Evolutionary conservation across 805 yeast genomes (phyloP).

Genomic region (Candida sonorensis): DNA sequence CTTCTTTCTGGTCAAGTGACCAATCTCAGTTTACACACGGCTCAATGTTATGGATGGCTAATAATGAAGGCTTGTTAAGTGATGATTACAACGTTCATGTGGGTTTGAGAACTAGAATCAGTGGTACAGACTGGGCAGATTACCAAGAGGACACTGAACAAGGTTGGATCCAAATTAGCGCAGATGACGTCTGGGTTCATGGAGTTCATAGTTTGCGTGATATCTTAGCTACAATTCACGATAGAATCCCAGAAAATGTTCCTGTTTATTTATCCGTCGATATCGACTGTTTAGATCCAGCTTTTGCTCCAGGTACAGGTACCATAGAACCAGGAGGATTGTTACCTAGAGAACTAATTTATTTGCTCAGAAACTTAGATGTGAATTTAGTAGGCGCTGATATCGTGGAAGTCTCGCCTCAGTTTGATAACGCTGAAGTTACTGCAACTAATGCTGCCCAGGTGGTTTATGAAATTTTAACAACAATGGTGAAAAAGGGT

Average conservation of each 20-base stretch:
- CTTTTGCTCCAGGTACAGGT: constrained; percentile 52
- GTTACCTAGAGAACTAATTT: constrained; percentile 47
- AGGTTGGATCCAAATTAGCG: constrained; percentile 61
- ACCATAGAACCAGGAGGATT: constrained; percentile 57
- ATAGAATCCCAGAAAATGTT: constrained; percentile 49
- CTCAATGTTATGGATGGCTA: constrained; percentile 80
- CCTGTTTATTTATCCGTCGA: constrained; percentile 80
- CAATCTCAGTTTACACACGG: constrained; percentile 68
- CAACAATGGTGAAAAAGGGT: constrained; percentile 63
- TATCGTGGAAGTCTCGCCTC: constrained; percentile 56
- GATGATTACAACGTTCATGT: constrained; percentile 60
- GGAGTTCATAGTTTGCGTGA: constrained; percentile 45
- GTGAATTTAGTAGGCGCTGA: constrained; percentile 49
- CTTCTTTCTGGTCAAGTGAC: constrained; percentile 29
- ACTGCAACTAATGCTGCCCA: constrained; percentile 69
- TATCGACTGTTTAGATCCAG: constrained; percentile 57
- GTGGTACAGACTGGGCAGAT: constrained; percentile 54
- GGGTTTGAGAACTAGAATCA: constrained; percentile 68
- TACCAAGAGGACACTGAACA: constrained; percentile 60
- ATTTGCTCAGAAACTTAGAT: constrained; percentile 40
- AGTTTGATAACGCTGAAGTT: constrained; percentile 57
- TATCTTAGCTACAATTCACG: constrained; percentile 46
- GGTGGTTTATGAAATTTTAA: constrained; percentile 61
- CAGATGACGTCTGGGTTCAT: constrained; percentile 67
- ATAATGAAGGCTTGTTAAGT: constrained; percentile 56